Conservation (phyloP, 371 early-diverging fungal species). For the Mortierella sp. region DNA sequence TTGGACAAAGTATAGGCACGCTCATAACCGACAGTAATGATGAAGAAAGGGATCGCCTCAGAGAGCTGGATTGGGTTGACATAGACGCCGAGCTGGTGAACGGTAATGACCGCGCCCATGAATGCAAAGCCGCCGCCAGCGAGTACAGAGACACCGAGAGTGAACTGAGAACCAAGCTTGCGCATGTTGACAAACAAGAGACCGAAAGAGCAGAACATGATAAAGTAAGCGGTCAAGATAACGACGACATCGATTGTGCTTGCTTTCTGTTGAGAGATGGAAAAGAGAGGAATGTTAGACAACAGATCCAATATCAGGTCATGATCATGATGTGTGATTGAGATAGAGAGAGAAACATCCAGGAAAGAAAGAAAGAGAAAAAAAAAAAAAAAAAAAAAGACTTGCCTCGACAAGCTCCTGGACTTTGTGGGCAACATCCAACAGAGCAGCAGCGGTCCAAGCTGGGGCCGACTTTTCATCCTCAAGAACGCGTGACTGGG, state of each 20-base stretch:
- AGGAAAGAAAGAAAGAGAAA: neutral
- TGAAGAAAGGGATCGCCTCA: conserved; percentile 93
- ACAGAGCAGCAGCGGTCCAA: conserved; percentile 49
- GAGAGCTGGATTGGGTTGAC: conserved; percentile 83
- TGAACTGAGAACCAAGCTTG: conserved; percentile 84
- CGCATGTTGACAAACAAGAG: conserved; percentile 89
- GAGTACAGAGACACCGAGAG: conserved; percentile 71
- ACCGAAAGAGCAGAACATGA: conserved; percentile 86
- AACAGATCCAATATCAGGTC: too few relatives aligned
- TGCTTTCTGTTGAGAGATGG: conserved; percentile 60
- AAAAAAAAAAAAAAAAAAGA: neutral
- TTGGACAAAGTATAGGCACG: conserved; percentile 86
- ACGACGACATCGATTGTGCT: conserved; percentile 85
- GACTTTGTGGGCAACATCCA: conserved; percentile 65
- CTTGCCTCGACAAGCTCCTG: conserved; percentile 68
- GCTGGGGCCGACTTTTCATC: conserved; percentile 54
- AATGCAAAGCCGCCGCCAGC: conserved; percentile 83
- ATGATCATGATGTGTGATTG: too few relatives aligned
- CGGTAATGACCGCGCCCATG: conserved; percentile 77
- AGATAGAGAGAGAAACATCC: too few relatives aligned
- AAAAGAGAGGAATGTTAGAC: conserved; percentile 1
- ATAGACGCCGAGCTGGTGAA: conserved; percentile 71
- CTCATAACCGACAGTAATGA: conserved; percentile 94
- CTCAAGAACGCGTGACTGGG: conserved; percentile 36
- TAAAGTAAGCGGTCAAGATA: conserved; percentile 82